Base-by-base conservation (phyloP, 2,329 filamentous ascomycete genomes). In the Cladosporium colombiae region DNA sequence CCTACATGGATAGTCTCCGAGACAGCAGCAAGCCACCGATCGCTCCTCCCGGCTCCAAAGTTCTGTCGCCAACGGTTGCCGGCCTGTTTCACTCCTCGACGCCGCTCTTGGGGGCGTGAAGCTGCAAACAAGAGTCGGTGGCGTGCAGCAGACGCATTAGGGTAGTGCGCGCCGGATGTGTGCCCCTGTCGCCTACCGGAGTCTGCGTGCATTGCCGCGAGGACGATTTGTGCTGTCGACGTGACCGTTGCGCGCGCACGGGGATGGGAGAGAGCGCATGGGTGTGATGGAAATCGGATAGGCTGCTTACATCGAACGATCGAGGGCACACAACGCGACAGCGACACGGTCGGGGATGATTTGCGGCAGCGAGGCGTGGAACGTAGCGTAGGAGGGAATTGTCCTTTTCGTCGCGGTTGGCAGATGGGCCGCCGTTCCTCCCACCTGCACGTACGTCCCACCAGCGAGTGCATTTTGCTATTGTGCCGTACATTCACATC, bases 71-170 rank as follows among this genome's bases (percentile, higher is more conserved):
- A 44, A 56, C 49, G 60, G 60, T 10, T 14, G n/a, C 3, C 21
- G 44, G 46, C 33, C 1, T 46, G 61, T 63, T 33, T 63, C 61
- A 63, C 35, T 63, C 60, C 18, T 44, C 61, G 61, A 63, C 61
- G 55, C 25, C 31, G 46, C 23, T 14, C 27, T 18, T 37, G 29
- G 40, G 3, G 5, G 29, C 60, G 33, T 63, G 61, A 63, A 63
- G 61, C 61, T 63, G 61, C 61, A 46, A 23, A 40, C n/a, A 62
- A n/a, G 49, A 53, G 46, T 62, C 49, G 60, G 60, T 55, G 61
- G 50, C 61, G 50, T 46, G 31, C 35, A 46, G 50, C 16, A 53
- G 16, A 29, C 27, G 52, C 52, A 55, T 33, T 18, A 13, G 52
- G 25, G 27, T n/a, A 55, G 16, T 13, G 27, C 10, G 29, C 27